Evolutionary conservation across 2,329 filamentous ascomycete genomes (phyloP), one percentile per base, ranked within the genome.

Genomic region (Ambrosiella xylebori): DNA sequence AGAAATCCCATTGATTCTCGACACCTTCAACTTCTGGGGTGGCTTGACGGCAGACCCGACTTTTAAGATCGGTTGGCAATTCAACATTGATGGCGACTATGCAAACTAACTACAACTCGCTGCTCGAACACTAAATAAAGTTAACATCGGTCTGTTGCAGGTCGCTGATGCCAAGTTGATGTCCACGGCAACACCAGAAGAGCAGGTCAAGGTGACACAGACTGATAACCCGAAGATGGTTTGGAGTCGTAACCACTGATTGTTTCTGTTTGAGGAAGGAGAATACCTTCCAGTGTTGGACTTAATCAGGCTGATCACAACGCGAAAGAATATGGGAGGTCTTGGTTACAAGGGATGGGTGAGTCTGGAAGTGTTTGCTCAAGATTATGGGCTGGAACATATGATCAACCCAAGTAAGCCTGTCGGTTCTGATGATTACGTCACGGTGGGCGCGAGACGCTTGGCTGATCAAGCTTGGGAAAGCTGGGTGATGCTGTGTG

Each of bases 21-120:
- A 70, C 19, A 66, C 65, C 2, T 67, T 68, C 41, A 64, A 67
- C 56, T 61, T 67, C 15, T 62, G 61, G 54, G 64, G 60, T 37
- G 47, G 58, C 40, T 56, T 45, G 4, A 44, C 52, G 12, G 53
- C 45, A 9, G 54, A 59, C n/a, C 54, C 54, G 13, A 52, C 54
- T 7, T 39, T 38, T 8, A 3, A 7, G 11, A 40, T n/a, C 2
- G 53, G 47, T 5, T 54, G 35, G 50, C 27, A 27, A 27, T 27
- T 27, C 27, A 27, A 27, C 4, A 27, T 27, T 5, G 27, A 27
- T 27, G 3, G 27, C 27, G 27, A 27, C 27, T 27, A 3, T 27
- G 27, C 27, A 3, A 27, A 27, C 27, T 3, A 27, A 27, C 3
- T 27, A 27, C 27, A 27, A 27, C 27, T 27, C 3, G 27, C 27